phyloP scores from a whole-genome alignment of 1,284 basidiomycete species.

The Xanthoconium separans region DNA sequence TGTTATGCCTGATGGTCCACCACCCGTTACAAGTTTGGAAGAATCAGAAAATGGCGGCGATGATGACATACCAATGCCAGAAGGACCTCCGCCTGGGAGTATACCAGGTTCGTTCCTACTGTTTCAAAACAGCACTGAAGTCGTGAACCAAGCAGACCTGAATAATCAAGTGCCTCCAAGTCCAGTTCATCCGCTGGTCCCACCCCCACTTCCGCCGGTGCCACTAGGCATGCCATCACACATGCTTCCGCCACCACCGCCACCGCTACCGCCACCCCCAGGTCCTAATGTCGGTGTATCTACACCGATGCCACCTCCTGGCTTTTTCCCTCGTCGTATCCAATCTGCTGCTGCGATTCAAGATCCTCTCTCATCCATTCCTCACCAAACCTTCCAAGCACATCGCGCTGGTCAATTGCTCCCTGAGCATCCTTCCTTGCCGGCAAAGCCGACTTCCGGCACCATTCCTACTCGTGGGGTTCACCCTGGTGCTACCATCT shows the following conservation, averaged over 20 bases:
- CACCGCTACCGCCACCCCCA: constrained; percentile 22
- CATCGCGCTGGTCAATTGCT: constrained; percentile 42
- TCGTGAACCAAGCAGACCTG: constrained; percentile 15
- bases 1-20: constrained; percentile 73
- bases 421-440: constrained; percentile 38
- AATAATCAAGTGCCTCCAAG: constrained; percentile 16
- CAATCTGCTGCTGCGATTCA: constrained; percentile 53
- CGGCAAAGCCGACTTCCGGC: constrained; percentile 39
- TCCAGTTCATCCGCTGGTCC: constrained; percentile 12
- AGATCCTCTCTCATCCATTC: constrained; percentile 61
- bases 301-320: constrained; percentile 30
- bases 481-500: constrained; percentile 61
- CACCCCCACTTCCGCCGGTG: constrained; percentile 30
- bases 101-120: constrained; percentile 21
- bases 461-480: constrained; percentile 46
- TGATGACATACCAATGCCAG: constrained; percentile 86
- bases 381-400: constrained; percentile 67
- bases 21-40: constrained; percentile 45
- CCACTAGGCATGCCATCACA: constrained; percentile 25
- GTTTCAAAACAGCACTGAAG: constrained; percentile 11
- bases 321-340: constrained; percentile 48
- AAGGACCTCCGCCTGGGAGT: constrained; percentile 65
- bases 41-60: constrained; percentile 48
- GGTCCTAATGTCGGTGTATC: constrained; percentile 20
- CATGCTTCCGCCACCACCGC: constrained; percentile 22